Base-by-base conservation (phyloP, 768 basidiomycete genomes). In the Naganishia kalamii region DNA sequence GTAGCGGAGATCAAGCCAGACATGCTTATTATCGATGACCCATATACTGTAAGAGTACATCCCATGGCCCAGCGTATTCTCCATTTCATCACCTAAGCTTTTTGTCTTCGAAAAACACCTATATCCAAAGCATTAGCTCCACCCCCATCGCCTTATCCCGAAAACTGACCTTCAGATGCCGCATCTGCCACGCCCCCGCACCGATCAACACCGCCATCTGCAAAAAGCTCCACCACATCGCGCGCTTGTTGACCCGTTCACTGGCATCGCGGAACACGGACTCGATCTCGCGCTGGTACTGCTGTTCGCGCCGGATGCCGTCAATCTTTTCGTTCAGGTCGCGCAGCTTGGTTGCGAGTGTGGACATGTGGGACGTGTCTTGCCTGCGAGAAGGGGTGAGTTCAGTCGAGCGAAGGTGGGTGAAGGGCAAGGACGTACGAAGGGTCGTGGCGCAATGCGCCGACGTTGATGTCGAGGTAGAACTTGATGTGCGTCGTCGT, bases 221-320 rank as follows among this genome's bases (percentile, higher is more conserved):
- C 35, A 85, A 83, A 29, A 97, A 50, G 72, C 87, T 92, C 79
- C 96, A 98, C 90, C 91, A 98, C 48, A 98, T 89, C 0, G 96
- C 92, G 66, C 87, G 81, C n/a, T 87, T 80, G 79, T 99, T 99
- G 41, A 91, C 94, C 17, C 79, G 77, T 79, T 99, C 96, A 71
- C 90, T 92, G 68, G 97, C 78, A 79, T 92, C 81, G 41, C 96
- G 81, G 75, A 88, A 99, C 71, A 89, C 87, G 12, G 89, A 82
- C 79, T 99, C 96, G 69, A 96, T 82, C 80, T 99, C 94, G 46
- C 96, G 84, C 81, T 98, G 94, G 75, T 97, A 99, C 79, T 93
- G 90, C 80, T 99, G 96, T 79, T 98, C 96, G 27, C 92, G 82
- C 49, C 91, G 83, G 62, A 98, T 88, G 71, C 94, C 92, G 77